These are phyloP conservation scores for Vachellia pachyceras DNA, from an alignment of 306 rosid genomes.

Conservation along the genomic window DNA sequence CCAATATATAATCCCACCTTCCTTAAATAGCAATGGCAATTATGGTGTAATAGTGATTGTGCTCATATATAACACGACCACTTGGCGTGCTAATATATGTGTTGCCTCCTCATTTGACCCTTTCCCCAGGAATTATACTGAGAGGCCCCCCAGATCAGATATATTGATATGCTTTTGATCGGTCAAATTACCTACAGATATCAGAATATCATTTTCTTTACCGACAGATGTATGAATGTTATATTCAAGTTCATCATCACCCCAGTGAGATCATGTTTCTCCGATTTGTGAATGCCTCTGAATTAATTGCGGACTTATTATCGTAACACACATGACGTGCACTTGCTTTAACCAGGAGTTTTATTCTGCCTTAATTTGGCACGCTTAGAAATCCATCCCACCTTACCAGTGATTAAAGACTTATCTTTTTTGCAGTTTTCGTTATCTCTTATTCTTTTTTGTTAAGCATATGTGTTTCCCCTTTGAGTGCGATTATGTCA, in stretches of 20 bases:
- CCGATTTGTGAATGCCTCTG: too few species aligned
- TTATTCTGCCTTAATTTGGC: background rate
- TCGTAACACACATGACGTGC: background rate
- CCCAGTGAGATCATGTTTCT: background rate
- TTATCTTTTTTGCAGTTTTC: background rate
- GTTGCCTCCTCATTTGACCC: background rate
- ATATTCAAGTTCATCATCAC: background rate
- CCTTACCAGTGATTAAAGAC: background rate
- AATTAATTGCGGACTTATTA: too few species aligned
- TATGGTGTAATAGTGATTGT: background rate
- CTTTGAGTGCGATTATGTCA: too few species aligned
- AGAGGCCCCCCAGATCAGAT: too few species aligned
- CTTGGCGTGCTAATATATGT: conserved; percentile 37
- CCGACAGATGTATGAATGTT: too few species aligned
- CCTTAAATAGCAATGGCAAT: background rate
- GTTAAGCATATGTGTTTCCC: too few species aligned
- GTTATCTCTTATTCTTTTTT: too few species aligned
- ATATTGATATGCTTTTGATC: background rate
- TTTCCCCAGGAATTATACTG: background rate
- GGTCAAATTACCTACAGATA: background rate
- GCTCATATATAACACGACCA: conserved; percentile 33
- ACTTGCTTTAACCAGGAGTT: background rate
- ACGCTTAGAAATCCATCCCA: background rate
- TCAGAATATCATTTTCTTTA: background rate
- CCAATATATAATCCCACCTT: conserved; percentile 7